A percentile compares a stretch with the other conserved stretches of the same genome.
Conservation (phyloP, 129 eudicot species). For the Gnaphalium uliginosum region DNA sequence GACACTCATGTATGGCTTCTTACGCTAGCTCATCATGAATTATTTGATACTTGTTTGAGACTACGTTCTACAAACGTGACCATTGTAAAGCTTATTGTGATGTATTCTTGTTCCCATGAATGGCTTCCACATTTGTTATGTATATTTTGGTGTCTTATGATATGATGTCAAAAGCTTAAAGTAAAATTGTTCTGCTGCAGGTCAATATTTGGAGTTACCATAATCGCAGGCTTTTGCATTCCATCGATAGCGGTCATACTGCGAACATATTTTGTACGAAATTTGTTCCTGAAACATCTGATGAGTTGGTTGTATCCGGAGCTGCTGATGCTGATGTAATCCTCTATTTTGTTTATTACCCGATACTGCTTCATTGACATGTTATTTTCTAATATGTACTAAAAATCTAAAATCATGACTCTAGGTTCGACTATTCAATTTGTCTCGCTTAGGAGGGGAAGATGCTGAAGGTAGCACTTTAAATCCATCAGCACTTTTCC, state of each 20-base stretch:
- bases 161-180: neutral
- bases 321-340: conserved; percentile 96
- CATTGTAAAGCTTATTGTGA: neutral
- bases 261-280: conserved; percentile 90
- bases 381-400: conserved; percentile 10
- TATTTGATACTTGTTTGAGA: neutral
- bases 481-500: conserved; percentile 68
- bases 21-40: neutral
- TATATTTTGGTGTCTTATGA: conserved; percentile 25
- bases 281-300: conserved; percentile 92
- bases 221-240: conserved; percentile 66
- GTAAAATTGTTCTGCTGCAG: conserved; percentile 45
- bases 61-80: neutral
- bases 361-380: neutral
- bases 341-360: conserved; percentile 16
- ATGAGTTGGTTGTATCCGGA: conserved; percentile 84
- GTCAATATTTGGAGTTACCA: conserved; percentile 81
- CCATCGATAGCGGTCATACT: conserved; percentile 81
- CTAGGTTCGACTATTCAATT: conserved; percentile 85
- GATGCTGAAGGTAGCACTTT: conserved; percentile 49
- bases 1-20: conserved; percentile 64
- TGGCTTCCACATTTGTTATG: conserved; percentile 12
- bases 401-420: conserved; percentile 13
- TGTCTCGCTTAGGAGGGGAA: conserved; percentile 56
- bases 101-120: neutral